Base-by-base conservation (phyloP, 2,329 filamentous ascomycete genomes). In the Westerdykella aurantiaca region DNA sequence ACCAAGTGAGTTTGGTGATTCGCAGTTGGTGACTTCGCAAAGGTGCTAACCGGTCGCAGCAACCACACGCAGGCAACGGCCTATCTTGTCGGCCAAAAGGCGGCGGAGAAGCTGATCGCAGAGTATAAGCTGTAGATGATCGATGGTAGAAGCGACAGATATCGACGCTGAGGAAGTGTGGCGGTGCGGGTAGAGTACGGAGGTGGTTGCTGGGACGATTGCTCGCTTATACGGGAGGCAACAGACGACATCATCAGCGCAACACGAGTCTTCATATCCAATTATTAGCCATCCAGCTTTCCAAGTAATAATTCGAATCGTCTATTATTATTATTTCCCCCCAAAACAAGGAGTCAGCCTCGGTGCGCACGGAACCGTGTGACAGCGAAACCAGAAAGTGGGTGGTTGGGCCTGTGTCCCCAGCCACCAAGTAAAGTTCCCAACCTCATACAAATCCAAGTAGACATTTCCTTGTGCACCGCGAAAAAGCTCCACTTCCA, bases 1-100 rank as follows among this genome's bases (percentile, higher is more conserved):
- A 58, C 61, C 6, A 66, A 63, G 41, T 80, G 75, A 75, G 79
- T 81, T 10, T 7, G 22, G 4, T 25, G 11, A 29, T 37, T n/a
- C 31, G 29, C 31, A 21, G 17, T 17, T 29, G 25, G 7, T 10
- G 31, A 29, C 18, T 51, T 78, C 0, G 68, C 67, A 2, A 74
- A 72, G 63, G 80, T 34, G 45, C 44, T 50, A 44, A 50, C 39
- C 16, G 10, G 12, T 22, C n/a, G 12, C 31, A 55, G 48, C 39
- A 66, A 66, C 41, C 63, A 66, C 44, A 63, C 61, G 10, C 60
- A 65, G 50, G 35, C 58, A 2, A 66, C 60, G 21, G 63, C 63
- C 9, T 68, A 67, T 52, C 40, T 67, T 25, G 47, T 66, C 13
- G 62, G 61, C 11, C 55, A 65, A 49, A 60, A 60, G 46, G 61